phyloP scores from a whole-genome alignment of 1,139 yeast genomes.

The Nakaseomyces uthaithaninus region DNA sequence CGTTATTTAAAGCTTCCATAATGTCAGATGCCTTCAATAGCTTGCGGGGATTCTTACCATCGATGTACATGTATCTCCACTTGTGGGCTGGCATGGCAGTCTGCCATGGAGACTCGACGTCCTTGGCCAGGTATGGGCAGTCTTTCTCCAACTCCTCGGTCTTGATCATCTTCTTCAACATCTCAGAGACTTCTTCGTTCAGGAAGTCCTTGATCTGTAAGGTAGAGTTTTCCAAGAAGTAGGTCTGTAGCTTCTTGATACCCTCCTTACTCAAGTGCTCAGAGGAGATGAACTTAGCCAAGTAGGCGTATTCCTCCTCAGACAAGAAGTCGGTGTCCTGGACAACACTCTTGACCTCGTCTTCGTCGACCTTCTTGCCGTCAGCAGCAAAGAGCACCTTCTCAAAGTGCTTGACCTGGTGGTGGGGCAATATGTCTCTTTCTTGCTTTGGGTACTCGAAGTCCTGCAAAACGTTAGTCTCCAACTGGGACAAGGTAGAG shows the following conservation, averaged over 20 bases:
- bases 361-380: slow-evolving; percentile 12
- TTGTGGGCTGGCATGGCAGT: slow-evolving; percentile 92
- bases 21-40: slow-evolving; percentile 27
- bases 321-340: slow-evolving; percentile 25
- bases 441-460: slow-evolving; percentile 66
- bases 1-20: slow-evolving; percentile 33
- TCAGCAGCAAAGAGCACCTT: slow-evolving; percentile 14
- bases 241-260: slow-evolving; percentile 39
- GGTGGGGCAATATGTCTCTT: slow-evolving; percentile 29
- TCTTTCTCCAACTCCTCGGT: slow-evolving; percentile 45
- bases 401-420: slow-evolving; percentile 28
- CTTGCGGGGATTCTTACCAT: slow-evolving; percentile 44
- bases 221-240: slow-evolving; percentile 60
- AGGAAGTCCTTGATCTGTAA: slow-evolving; percentile 61
- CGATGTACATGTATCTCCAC: slow-evolving; percentile 76
- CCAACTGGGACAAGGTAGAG: slow-evolving; percentile 74
- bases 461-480: slow-evolving; percentile 66
- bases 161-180: slow-evolving; percentile 44
- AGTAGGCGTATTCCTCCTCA: slow-evolving; percentile 39
- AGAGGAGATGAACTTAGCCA: slow-evolving; percentile 49
- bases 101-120: slow-evolving; percentile 72
- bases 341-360: slow-evolving; percentile 12
- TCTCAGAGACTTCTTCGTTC: slow-evolving; percentile 44
- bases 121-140: slow-evolving; percentile 53
- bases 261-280: slow-evolving; percentile 41